Conservation (phyloP, 108 stramenopile species). For the Pinguiococcus pyrenoidosus region DNA sequence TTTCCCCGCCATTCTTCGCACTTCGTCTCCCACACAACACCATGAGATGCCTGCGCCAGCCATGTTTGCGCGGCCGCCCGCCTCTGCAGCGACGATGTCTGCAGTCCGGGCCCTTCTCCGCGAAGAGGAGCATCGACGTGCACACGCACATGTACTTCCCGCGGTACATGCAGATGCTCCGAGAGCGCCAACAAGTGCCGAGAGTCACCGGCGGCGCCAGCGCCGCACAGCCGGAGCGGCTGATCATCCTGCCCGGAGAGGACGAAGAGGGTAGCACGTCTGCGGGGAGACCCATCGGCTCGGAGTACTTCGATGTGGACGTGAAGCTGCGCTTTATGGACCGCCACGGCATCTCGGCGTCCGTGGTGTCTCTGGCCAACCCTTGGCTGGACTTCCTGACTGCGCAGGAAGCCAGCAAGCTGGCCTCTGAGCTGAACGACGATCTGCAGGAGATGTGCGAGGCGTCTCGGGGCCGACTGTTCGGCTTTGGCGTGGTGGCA, state of each 20-base stretch:
- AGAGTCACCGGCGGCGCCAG: background rate
- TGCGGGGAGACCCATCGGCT: slow-evolving; percentile 12
- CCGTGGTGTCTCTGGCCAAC: slow-evolving; percentile 12
- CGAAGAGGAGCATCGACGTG: slow-evolving; percentile 17
- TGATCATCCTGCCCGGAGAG: slow-evolving; percentile 22
- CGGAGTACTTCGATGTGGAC: slow-evolving; percentile 16
- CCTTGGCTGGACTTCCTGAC: slow-evolving; percentile 30
- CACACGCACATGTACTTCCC: slow-evolving; percentile 28
- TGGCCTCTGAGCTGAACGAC: slow-evolving; percentile 17
- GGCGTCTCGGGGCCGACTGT: background rate
- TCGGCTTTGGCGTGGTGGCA: slow-evolving; percentile 8
- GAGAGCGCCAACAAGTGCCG: slow-evolving; percentile 5
- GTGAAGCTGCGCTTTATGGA: slow-evolving; percentile 26
- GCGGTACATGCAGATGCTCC: slow-evolving; percentile 19
- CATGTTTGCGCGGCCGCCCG: too few relatives aligned
- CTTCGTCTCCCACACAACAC: too few relatives aligned
- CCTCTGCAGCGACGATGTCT: too few relatives aligned
- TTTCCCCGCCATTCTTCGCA: too few relatives aligned
- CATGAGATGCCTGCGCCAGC: too few relatives aligned
- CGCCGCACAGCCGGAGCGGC: slow-evolving; percentile 1
- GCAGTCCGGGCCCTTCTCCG: too few relatives aligned
- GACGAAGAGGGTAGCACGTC: slow-evolving; percentile 7
- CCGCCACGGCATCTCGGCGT: background rate
- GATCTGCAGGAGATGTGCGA: slow-evolving; percentile 12
- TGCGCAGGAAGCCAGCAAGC: background rate